A percentile compares a stretch with the other conserved stretches of the same genome.
phyloP scores from a whole-genome alignment of 495 filamentous ascomycete genomes.

The Hypoxylon trugodes region DNA sequence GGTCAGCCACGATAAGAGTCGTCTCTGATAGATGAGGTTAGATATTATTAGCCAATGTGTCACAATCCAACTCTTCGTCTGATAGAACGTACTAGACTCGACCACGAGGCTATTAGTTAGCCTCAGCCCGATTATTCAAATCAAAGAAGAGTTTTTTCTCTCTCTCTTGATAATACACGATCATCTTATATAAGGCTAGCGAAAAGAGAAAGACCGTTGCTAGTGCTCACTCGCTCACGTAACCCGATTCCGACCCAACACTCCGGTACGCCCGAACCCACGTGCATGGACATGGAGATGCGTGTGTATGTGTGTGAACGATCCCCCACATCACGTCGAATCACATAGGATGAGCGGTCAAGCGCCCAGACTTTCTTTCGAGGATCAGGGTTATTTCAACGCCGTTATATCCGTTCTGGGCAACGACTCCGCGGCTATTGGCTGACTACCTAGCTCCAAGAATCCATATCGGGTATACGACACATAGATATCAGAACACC shows the following conservation, averaged over 20 bases:
- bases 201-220: neutral
- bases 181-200: conserved; percentile 14
- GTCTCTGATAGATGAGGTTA: neutral
- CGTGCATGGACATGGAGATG: conserved; percentile 15
- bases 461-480: conserved; percentile 2
- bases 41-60: neutral
- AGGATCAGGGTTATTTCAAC: too few species aligned
- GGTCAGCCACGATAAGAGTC: neutral
- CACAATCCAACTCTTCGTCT: neutral
- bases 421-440: conserved; percentile 3
- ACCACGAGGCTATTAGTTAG: neutral
- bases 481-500: neutral
- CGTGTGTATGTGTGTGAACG: too few species aligned
- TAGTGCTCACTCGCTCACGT: conserved; percentile 32
- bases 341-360: conserved; percentile 30
- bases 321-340: too few species aligned
- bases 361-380: neutral
- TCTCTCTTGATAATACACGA: neutral
- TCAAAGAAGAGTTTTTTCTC: neutral
- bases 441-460: neutral
- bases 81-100: neutral
- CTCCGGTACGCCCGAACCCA: conserved; percentile 36
- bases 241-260: conserved; percentile 20
- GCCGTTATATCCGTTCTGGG: conserved; percentile 7
- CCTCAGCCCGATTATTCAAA: neutral